Conservation (phyloP, 768 basidiomycete genomes). For the Lyophyllum shimeji region DNA sequence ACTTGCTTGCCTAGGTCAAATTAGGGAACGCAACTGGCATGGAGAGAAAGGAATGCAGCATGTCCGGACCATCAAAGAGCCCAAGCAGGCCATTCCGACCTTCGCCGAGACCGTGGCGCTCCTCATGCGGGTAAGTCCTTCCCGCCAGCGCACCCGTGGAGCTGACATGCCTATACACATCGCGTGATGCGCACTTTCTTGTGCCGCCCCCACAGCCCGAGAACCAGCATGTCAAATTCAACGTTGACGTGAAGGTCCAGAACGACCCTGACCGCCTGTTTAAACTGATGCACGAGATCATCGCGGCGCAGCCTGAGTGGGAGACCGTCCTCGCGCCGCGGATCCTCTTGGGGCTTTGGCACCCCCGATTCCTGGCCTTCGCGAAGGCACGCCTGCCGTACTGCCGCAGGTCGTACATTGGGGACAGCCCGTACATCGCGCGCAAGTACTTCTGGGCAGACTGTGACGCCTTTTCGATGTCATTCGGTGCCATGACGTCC, state of each 20-base stretch:
- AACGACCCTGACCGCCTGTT: constrained; percentile 91
- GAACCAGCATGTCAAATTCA: constrained; percentile 73
- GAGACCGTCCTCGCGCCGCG: constrained; percentile 76
- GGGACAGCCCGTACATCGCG: constrained; percentile 66
- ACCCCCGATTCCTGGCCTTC: constrained; percentile 81
- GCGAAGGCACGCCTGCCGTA: constrained; percentile 80
- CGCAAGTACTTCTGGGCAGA: constrained; percentile 88
- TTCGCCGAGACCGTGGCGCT: constrained; percentile 79
- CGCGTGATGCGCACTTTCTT: neutral
- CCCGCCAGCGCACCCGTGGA: constrained; percentile 10
- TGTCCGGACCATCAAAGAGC: constrained; percentile 75
- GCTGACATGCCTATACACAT: constrained; percentile 7
- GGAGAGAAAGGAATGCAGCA: constrained; percentile 74
- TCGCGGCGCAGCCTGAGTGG: constrained; percentile 68
- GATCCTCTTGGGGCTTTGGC: constrained; percentile 83
- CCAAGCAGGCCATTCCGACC: constrained; percentile 86
- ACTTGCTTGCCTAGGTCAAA: constrained; percentile 45
- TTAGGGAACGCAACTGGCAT: constrained; percentile 71
- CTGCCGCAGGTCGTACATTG: constrained; percentile 85
- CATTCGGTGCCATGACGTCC: constrained; percentile 69
- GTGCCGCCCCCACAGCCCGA: constrained; percentile 58
- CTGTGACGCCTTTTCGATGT: constrained; percentile 85
- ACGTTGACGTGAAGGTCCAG: constrained; percentile 93
- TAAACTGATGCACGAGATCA: constrained; percentile 67
- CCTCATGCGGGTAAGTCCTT: constrained; percentile 66